Base-by-base conservation (phyloP, 129 eudicot genomes). In the Helianthus tuberosus region DNA sequence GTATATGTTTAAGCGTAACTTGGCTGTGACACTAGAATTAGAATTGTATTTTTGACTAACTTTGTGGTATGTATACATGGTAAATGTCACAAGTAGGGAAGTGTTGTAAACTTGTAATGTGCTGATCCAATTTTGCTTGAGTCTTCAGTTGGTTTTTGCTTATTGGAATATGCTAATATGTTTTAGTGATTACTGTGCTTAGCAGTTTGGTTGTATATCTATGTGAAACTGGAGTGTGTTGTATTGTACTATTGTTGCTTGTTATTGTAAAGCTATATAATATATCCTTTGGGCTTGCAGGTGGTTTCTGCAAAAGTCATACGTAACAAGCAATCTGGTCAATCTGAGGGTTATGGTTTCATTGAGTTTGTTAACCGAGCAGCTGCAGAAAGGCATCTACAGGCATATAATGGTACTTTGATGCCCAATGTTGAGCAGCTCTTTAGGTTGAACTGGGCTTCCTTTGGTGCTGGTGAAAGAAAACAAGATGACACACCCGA, bases 331-430 rank as follows among this genome's bases (percentile, higher is more conserved):
- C 93, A 86, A 75, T 79, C 90, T 61, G 82, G 78, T 14, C 99
- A 95, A 53, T 89, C 99, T 29, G 97, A 95, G 60, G 84, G 99
- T 46, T 95, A 95, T 80, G 99, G 99, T 1, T 95, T 95, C 74
- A 76, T 95, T 50, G 99, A 95, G 58, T 95, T 91, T 61, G 80
- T 12, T 47, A 84, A 77, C 63, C 96, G 77, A 78, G 95, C 89
- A 75, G 96, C 90, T 64, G 99, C 99, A 38, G 99, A 95, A 47
- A 89, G 87, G 74, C 74, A 77, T 78, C 78, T 95, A 48, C 99
- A 95, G 76, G 76, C 96, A 35, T 95, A 85, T 68, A 95, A 91
- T 62, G 91, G 89, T 17, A 59, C 88, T 14, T 16, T 81, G 66
- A 95, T 95, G 99, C 99, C 97, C 23, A 84, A 79, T 67, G 84